Base-by-base conservation (phyloP, 306 rosid species). In the Cicer arietinum region DNA sequence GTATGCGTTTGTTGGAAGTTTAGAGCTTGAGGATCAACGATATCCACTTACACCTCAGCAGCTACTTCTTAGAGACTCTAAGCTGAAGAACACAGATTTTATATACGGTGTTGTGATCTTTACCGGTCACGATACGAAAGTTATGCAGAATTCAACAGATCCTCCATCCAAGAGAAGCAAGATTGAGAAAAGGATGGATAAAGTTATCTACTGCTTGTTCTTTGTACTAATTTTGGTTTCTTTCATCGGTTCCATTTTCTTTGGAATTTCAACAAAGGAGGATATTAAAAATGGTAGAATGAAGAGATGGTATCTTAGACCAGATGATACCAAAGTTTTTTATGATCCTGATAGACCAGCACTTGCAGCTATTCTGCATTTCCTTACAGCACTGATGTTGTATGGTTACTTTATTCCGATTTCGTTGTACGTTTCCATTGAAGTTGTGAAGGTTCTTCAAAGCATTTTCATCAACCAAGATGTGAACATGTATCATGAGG, bases 101-200 rank as follows among this genome's bases (percentile, higher is more conserved):
- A 71, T 92, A 52, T 92, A 88, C 22, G 99, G 99, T n/a, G 98
- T 80, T 37, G 99, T 95, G 44, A 86, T 95, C 65, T 95, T 95
- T 66, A 90, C 99, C 0, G 98, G 98, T 35, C 90, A 86, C 39
- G 99, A 95, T 74, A 92, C 99, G 48, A 95, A 95, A 88, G 99
- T 95, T 73, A 90, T 90, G 89, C 99, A 95, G 81, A 95, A 95
- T 50, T 84, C 98, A 47, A 95, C 96, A n/a, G 88, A 53, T 17
- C 97, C 99, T 40, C 99, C 97, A 63, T 95, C 98, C 43, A 95
- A 95, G 93, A 85, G 99, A 84, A 95, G 99, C 86, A 95, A 87
- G 81, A 71, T 95, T 63, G 98, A 95, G 88, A 90, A 48, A 72
- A 70, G 99, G 75, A 95, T 90, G 99, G 99, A 95, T 69, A 92